Base-by-base conservation (phyloP, 768 basidiomycete species). In the Gymnopilus junonius region DNA sequence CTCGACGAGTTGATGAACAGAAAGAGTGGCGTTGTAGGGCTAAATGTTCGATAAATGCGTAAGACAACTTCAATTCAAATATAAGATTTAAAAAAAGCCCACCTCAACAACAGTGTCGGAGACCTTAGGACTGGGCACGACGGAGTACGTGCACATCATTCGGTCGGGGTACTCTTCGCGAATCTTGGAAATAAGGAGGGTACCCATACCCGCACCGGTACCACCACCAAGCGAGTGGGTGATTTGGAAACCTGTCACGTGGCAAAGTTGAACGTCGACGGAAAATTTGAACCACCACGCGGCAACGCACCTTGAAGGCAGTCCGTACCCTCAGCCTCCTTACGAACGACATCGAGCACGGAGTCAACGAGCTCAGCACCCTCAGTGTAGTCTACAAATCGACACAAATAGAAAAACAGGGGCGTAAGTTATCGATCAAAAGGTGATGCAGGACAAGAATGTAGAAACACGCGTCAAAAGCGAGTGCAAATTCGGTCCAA, bases 61-160 rank as follows among this genome's bases (percentile, higher is more conserved):
- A 17, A 50, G 31, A 20, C 59, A 8, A 60, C 12, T 12, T 23
- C 23, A 21, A 1, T 3, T 32, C 61, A 37, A 12, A 32, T n/a
- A 34, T 3, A 31, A 21, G 59, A 29, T 11, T 61, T 37, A 57
- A 48, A 27, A 8, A 15, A n/a, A 31, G 71, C 75, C 15, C 68
- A 91, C 91, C 83, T 99, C 97, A 67, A 98, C 96, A 70, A 99
- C 97, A 61, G 97, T 99, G 76, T 99, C 97, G 12, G 96, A 99
- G 57, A 98, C 96, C 77, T 97, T 97, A 60, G 97, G 95, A 78
- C 89, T 91, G 31, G 97, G 97, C 15, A 99, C 94, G 71, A 99
- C 97, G 59, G 97, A 99, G 85, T 97, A 99, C 64, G 97, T 99
- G 77, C 94, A 95, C 97, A 99, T 98, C 97, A 99, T 99, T 60